phyloP scores from a whole-genome alignment of 192 early-diverging fungal genomes.

The Diversispora epigaea region DNA sequence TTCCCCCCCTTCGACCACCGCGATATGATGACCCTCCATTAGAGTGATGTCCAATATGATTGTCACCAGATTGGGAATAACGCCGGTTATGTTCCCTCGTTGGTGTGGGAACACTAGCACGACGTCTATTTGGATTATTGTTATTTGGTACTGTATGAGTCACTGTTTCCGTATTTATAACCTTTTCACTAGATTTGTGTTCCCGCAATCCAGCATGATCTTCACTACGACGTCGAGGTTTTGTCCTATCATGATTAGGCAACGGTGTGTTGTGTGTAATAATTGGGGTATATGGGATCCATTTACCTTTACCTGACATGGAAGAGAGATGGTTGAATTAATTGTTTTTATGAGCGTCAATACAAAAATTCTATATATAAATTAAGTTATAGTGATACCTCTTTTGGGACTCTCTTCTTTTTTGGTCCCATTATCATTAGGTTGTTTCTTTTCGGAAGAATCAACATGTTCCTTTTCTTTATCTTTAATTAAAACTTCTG shows the following conservation, averaged over 20 bases:
- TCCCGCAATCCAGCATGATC: constrained; percentile 22
- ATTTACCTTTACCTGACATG: constrained; percentile 52
- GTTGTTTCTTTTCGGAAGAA: constrained; percentile 28
- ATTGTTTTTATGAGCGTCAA: no score
- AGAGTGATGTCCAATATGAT: constrained; percentile 24
- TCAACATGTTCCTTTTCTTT: constrained; percentile 31
- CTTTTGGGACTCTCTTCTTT: constrained; percentile 27
- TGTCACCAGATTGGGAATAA: constrained; percentile 24
- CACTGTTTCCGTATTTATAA: constrained; percentile 7
- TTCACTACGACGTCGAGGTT: constrained; percentile 37
- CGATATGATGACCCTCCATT: constrained; percentile 7
- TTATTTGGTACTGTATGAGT: neutral
- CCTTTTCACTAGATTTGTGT: constrained; percentile 19
- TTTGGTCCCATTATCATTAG: constrained; percentile 1
- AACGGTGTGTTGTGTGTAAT: constrained; percentile 55
- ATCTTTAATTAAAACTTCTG: constrained; percentile 34
- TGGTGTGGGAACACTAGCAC: constrained; percentile 27
- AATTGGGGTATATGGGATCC: constrained; percentile 50
- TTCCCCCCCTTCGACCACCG: constrained; percentile 26
- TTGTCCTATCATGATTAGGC: constrained; percentile 39
- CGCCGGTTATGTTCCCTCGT: constrained; percentile 17
- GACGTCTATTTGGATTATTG: constrained; percentile 17
- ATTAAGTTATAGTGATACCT: constrained; percentile 8
- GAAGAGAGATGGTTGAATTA: no score
- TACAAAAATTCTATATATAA: neutral